Evolutionary conservation across 2,329 filamentous ascomycete genomes (phyloP).

Genomic region (Xylariales sp.): DNA sequence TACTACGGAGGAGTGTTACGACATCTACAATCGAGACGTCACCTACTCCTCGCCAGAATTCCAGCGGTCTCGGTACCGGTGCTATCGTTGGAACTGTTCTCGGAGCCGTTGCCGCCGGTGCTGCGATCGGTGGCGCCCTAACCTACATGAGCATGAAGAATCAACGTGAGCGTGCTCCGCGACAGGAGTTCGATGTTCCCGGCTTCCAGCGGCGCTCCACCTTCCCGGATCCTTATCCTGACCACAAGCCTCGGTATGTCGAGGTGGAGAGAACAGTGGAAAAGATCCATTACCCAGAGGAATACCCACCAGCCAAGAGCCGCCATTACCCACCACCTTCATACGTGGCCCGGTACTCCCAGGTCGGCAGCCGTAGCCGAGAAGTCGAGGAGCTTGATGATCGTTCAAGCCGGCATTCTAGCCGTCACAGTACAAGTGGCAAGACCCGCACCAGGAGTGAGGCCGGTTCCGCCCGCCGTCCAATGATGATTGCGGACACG

Average conservation of each 20-base stretch:
- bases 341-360: conserved; percentile 32
- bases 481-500: conserved; percentile 35
- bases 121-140: conserved; percentile 56
- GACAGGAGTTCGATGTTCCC: conserved; percentile 37
- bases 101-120: conserved; percentile 68
- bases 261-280: conserved; percentile 33
- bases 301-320: conserved; percentile 24
- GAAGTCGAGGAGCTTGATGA: conserved; percentile 36
- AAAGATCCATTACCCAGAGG: conserved; percentile 32
- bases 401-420: conserved; percentile 34
- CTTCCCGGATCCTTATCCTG: conserved; percentile 35
- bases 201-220: conserved; percentile 39
- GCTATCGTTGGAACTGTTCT: conserved; percentile 71
- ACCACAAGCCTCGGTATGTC: conserved; percentile 30
- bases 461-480: conserved; percentile 27
- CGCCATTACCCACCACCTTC: conserved; percentile 29
- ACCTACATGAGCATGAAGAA: conserved; percentile 68
- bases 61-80: conserved; percentile 47
- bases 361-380: conserved; percentile 23
- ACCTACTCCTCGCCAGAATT: conserved; percentile 28
- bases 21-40: conserved; percentile 27
- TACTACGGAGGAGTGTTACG: conserved; percentile 30
- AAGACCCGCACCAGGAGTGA: conserved; percentile 38
- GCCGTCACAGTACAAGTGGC: conserved; percentile 30
- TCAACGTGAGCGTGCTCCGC: conserved; percentile 39